These are phyloP conservation scores for Tieghemostelium lacteum DNA, from an alignment of 78 protist species.

Conservation along the genomic window DNA sequence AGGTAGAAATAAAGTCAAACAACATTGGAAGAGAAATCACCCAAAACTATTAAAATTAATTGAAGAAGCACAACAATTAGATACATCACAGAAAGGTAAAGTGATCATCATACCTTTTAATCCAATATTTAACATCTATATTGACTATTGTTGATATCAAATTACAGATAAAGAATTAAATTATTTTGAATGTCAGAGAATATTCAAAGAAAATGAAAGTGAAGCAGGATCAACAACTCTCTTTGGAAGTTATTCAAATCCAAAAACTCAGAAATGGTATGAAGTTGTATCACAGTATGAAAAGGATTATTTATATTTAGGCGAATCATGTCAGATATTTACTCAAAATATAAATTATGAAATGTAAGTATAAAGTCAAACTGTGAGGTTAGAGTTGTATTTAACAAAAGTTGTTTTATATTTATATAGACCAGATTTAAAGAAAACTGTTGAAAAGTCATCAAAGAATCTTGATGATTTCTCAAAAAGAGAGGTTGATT, in stretches of 20 bases:
- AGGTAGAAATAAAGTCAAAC: constrained; percentile 37
- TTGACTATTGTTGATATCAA: neutral
- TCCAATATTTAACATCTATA: neutral
- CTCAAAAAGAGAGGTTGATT: constrained; percentile 9
- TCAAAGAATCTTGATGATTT: constrained; percentile 21
- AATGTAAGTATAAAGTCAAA: constrained; percentile 47
- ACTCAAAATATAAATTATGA: constrained; percentile 67
- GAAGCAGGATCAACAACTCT: constrained; percentile 19
- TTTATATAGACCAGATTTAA: constrained; percentile 50
- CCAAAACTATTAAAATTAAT: neutral
- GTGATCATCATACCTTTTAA: neutral
- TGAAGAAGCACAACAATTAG: constrained; percentile 2
- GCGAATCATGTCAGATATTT: constrained; percentile 40
- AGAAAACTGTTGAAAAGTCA: constrained; percentile 51
- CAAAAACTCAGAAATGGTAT: constrained; percentile 61
- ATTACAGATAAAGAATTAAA: neutral
- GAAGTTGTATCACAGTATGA: constrained; percentile 36
- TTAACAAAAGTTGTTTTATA: too few relatives aligned
- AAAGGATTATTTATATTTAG: constrained; percentile 28
- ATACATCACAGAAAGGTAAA: constrained; percentile 3
- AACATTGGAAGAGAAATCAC: constrained; percentile 51
- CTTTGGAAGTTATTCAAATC: constrained; percentile 53
- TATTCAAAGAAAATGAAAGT: constrained; percentile 28
- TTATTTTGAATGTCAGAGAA: constrained; percentile 38
- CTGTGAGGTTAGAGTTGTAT: too few relatives aligned